Evolutionary conservation across 2,329 filamentous ascomycete genomes (phyloP).

Genomic region (Leptosphaerulina australis): DNA sequence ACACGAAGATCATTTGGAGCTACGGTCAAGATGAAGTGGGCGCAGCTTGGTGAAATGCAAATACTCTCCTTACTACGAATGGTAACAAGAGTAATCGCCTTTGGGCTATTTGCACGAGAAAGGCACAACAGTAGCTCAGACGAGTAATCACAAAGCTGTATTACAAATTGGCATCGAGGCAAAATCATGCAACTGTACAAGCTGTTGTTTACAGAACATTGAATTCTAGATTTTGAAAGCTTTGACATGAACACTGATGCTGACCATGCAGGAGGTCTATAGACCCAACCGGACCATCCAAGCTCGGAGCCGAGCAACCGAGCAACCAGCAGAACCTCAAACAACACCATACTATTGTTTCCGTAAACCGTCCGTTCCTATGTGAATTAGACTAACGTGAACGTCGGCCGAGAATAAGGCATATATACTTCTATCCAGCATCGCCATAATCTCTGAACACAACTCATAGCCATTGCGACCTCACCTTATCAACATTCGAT

Average conservation of each 20-base stretch:
- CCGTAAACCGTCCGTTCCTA: conserved; percentile 11
- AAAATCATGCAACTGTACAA: background rate
- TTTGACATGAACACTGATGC: conserved; percentile 12
- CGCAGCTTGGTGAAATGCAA: conserved; percentile 12
- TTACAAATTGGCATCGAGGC: background rate
- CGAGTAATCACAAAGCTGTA: background rate
- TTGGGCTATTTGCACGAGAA: background rate
- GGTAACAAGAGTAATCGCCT: background rate
- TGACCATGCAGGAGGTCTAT: conserved; percentile 13
- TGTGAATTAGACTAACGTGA: conserved; percentile 4
- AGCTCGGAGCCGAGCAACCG: conserved; percentile 10
- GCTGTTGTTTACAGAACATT: background rate
- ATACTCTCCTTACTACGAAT: background rate
- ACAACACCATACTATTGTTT: conserved; percentile 8
- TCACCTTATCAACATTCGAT: conserved; percentile 15
- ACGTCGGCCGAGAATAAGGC: conserved; percentile 16
- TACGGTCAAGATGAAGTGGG: conserved; percentile 3
- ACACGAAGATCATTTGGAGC: conserved; percentile 11
- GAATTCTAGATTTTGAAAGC: conserved; percentile 10
- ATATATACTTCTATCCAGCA: background rate
- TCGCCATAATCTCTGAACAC: background rate
- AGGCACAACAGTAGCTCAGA: background rate
- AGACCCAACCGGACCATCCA: background rate
- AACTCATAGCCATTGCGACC: background rate
- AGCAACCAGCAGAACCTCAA: conserved; percentile 12